These are phyloP conservation scores for Aspergillus sp. DNA, from an alignment of 2,329 filamentous ascomycete genomes.

Conservation along the genomic window DNA sequence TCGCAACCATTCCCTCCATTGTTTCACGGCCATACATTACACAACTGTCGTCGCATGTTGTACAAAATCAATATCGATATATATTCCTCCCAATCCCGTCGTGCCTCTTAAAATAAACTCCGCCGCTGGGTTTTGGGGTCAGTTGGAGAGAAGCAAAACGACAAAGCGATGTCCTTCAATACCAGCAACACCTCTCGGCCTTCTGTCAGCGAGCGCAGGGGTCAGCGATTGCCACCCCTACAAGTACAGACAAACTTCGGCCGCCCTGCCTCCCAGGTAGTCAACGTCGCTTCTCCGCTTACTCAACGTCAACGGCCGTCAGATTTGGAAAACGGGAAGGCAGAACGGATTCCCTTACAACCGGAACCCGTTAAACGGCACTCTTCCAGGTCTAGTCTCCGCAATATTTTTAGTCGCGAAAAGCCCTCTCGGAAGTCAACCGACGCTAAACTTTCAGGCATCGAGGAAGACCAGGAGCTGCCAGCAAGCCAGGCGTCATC, in stretches of 20 bases:
- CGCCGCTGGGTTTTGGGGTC: neutral
- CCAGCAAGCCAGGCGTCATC: slow-evolving; percentile 16
- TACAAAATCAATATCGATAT: neutral
- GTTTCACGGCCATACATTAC: slow-evolving; percentile 7
- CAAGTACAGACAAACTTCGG: slow-evolving; percentile 41
- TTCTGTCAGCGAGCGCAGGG: slow-evolving; percentile 39
- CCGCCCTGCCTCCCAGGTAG: slow-evolving; percentile 23
- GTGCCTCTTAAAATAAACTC: neutral
- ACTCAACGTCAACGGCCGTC: slow-evolving; percentile 34
- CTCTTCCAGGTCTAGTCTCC: slow-evolving; percentile 38
- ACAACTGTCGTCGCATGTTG: slow-evolving; percentile 1
- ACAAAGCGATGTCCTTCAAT: slow-evolving; percentile 18
- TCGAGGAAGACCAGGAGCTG: slow-evolving; percentile 30
- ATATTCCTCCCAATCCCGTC: neutral
- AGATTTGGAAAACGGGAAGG: slow-evolving; percentile 29
- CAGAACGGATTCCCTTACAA: slow-evolving; percentile 34
- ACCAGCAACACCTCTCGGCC: slow-evolving; percentile 19
- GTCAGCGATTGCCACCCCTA: slow-evolving; percentile 36
- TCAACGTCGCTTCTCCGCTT: slow-evolving; percentile 18
- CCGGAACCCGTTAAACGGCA: slow-evolving; percentile 32
- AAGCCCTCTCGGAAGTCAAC: slow-evolving; percentile 31
- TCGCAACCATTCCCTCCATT: slow-evolving; percentile 7
- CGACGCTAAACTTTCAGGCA: slow-evolving; percentile 32
- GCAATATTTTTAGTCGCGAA: slow-evolving; percentile 37
- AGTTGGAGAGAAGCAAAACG: neutral